phyloP scores from a whole-genome alignment of 495 filamentous ascomycete species.

The Podospora pseudocomata region DNA sequence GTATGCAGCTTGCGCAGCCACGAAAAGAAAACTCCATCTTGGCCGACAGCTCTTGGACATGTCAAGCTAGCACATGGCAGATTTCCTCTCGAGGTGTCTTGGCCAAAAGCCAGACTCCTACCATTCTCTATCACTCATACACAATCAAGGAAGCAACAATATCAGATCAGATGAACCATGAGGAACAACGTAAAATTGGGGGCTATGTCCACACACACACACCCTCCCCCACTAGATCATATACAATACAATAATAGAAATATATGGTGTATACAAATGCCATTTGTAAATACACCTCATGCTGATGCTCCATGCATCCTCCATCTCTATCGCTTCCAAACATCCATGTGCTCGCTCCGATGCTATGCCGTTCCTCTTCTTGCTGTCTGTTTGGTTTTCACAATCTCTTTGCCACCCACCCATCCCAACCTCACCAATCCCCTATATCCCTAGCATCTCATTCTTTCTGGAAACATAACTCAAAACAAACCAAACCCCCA shows the following conservation, averaged over 20 bases:
- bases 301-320: neutral
- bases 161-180: neutral
- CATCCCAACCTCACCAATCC: neutral
- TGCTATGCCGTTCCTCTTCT: neutral
- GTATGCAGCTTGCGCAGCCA: constrained; percentile 26
- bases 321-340: neutral
- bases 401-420: neutral
- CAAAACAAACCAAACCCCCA: neutral
- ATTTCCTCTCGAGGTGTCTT: neutral
- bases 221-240: neutral
- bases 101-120: neutral
- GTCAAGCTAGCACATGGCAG: neutral
- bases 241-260: neutral
- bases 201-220: neutral
- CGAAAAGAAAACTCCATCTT: constrained; percentile 1
- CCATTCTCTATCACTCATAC: neutral
- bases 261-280: neutral
- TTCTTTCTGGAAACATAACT: neutral
- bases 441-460: neutral
- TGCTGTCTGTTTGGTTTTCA: neutral
- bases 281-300: neutral
- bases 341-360: too few relatives aligned
- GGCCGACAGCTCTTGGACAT: neutral
- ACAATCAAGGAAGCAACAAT: neutral
- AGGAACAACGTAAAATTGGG: neutral